Base-by-base conservation (phyloP, 345 rosid species). In the Psidium guajava region DNA sequence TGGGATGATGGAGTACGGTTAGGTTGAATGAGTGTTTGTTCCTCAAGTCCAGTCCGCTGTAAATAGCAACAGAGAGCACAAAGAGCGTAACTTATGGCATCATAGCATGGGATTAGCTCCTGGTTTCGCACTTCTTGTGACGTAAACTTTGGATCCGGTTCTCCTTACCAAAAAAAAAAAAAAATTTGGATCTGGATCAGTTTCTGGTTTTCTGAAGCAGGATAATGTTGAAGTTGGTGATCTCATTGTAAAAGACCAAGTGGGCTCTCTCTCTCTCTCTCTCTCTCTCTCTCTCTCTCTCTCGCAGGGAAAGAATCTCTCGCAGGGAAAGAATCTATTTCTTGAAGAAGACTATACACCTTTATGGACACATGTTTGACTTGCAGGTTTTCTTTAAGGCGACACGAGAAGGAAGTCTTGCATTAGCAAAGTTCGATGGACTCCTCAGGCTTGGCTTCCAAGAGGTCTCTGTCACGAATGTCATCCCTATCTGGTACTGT, bases 391-490 rank as follows among this genome's bases (percentile, higher is more conserved):
- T 96, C 86, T 89, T 89, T 4, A 98, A 96, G 91, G 95, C 95
- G 24, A 96, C 96, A 25, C 58, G 75, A 83, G 94, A 93, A 88
- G 90, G 91, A 81, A 91, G 96, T 88, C 90, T 92, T 54, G 64
- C 88, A 28, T 40, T 93, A 87, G 91, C 90, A 4, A 94, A 92
- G 90, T 92, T 88, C 49, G 98, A 94, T 90, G 98, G 98, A 74
- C 87, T 94, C 40, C 85, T 96, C 44, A 95, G 98, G 22, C 96
- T 96, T 57, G 95, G 93, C 4, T 96, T 93, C 83, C 94, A 89
- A 88, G 96, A 94, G 83, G 91, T 94, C 82, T 92, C 98, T 44
- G 96, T 90, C 25, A 95, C 90, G 82, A 85, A 94, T 86, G 91
- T 88, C 73, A 91, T 89, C 51, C 95, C 96, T 6, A 85, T 91